A percentile compares a stretch with the other conserved stretches of the same genome.
Conservation (phyloP, 2,329 filamentous ascomycete species). For the Botryotinia calthae region DNA sequence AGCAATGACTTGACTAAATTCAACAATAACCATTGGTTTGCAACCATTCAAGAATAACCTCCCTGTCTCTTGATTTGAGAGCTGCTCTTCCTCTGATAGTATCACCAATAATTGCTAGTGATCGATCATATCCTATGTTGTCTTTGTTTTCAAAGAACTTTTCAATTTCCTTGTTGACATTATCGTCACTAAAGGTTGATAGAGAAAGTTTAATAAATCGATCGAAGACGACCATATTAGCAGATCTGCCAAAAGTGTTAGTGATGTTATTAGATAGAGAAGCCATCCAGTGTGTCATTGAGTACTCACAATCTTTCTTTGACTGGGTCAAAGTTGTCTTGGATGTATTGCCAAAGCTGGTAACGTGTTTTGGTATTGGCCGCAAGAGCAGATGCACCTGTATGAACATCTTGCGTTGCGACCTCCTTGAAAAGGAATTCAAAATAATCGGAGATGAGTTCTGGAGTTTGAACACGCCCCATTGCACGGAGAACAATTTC, state of each 20-base stretch:
- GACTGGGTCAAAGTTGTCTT: constrained; percentile 75
- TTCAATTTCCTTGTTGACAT: constrained; percentile 71
- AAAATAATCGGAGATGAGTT: constrained; percentile 66
- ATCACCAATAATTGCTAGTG: constrained; percentile 80
- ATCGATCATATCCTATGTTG: constrained; percentile 80
- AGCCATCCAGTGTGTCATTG: neutral
- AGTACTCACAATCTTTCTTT: constrained; percentile 58
- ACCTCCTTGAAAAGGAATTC: constrained; percentile 81
- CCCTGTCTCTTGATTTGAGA: constrained; percentile 76
- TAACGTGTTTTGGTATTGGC: constrained; percentile 70
- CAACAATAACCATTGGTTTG: constrained; percentile 54
- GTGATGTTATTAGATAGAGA: neutral
- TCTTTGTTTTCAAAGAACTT: constrained; percentile 85
- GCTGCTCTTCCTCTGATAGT: constrained; percentile 78
- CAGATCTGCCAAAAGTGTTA: constrained; percentile 41
- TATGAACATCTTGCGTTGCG: constrained; percentile 82
- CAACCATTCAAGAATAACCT: constrained; percentile 76
- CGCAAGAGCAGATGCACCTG: constrained; percentile 69
- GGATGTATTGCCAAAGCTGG: constrained; percentile 81
- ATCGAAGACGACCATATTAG: constrained; percentile 85
- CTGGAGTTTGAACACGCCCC: constrained; percentile 63
- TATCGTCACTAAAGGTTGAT: constrained; percentile 71
- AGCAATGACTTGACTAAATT: neutral
- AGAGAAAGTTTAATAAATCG: constrained; percentile 79
- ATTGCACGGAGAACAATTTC: constrained; percentile 78